Evolutionary conservation across 1,284 basidiomycete species (phyloP).

Genomic region (Bjerkandera adusta): DNA sequence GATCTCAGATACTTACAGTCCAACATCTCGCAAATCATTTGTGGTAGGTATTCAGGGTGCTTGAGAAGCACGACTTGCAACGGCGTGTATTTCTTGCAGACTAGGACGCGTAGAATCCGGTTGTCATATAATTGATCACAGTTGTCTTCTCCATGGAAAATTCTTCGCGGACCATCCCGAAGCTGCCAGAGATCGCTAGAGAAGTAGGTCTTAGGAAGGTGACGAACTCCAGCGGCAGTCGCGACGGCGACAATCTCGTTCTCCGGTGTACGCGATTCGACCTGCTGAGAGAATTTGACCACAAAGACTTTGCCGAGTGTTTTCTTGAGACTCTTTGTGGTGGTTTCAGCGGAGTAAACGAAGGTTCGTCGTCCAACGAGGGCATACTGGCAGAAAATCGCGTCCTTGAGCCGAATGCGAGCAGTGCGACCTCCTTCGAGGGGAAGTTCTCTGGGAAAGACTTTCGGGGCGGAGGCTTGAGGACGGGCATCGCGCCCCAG

Average conservation of each 20-base stretch:
- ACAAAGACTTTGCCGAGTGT: not conserved
- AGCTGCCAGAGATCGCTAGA: not conserved
- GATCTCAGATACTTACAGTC: slow-evolving; percentile 8
- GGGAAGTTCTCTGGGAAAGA: not conserved
- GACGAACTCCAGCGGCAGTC: not conserved
- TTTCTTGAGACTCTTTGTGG: not conserved
- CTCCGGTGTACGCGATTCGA: not conserved
- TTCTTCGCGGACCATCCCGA: not conserved
- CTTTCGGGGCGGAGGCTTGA: not conserved
- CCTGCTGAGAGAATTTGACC: slow-evolving; percentile 5
- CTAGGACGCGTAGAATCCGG: slow-evolving; percentile 4
- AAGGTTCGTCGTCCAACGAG: slow-evolving; percentile 5
- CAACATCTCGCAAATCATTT: slow-evolving; percentile 13
- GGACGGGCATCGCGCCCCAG: not conserved
- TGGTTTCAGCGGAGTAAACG: slow-evolving; percentile 5
- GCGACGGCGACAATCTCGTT: not conserved
- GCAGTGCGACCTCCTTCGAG: not conserved
- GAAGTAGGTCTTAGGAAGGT: slow-evolving; percentile 7
- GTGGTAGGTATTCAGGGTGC: not conserved
- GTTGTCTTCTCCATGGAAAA: not conserved
- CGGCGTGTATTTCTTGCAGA: slow-evolving; percentile 8
- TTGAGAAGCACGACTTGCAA: slow-evolving; percentile 1
- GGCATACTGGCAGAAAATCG: slow-evolving; percentile 4
- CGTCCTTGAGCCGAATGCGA: not conserved
- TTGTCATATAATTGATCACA: slow-evolving; percentile 10